Conservation (phyloP, 2,329 filamentous ascomycete genomes). For the Fusarium torreyae region DNA sequence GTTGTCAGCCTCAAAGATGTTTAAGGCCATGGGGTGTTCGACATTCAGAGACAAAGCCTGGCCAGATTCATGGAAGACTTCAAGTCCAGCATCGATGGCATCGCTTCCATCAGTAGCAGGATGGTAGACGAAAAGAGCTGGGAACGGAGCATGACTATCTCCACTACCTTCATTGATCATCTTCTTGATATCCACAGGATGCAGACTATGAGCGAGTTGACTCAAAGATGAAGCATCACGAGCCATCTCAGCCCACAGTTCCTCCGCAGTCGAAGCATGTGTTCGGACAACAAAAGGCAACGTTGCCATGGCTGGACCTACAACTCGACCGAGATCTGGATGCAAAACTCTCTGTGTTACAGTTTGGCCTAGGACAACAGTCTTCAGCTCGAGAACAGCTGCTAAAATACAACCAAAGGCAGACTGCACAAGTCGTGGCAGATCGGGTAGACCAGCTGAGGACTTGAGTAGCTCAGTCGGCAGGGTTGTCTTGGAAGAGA, state of each 20-base stretch:
- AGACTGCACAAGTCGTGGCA: conserved; percentile 9
- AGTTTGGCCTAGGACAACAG: conserved; percentile 17
- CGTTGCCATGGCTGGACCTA: conserved; percentile 28
- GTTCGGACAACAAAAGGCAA: conserved; percentile 23
- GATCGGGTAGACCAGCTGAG: neutral
- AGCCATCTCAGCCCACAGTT: conserved; percentile 21
- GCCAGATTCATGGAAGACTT: conserved; percentile 15
- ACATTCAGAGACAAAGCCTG: conserved; percentile 34
- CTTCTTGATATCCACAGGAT: conserved; percentile 30
- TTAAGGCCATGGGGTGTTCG: conserved; percentile 26
- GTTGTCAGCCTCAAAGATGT: conserved; percentile 16
- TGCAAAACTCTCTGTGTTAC: conserved; percentile 22
- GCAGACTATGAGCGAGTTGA: conserved; percentile 6
- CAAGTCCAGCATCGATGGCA: neutral
- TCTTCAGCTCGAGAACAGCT: conserved; percentile 15
- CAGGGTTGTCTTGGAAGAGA: neutral
- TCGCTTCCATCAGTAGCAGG: neutral
- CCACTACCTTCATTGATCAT: conserved; percentile 18
- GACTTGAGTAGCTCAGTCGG: neutral
- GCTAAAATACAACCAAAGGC: conserved; percentile 27
- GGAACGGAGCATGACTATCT: conserved; percentile 15
- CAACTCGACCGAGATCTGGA: conserved; percentile 1
- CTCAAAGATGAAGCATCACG: neutral
- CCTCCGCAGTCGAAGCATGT: neutral
- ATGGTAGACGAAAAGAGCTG: conserved; percentile 29